phyloP scores from a whole-genome alignment of 1,139 yeast genomes.

The Scheffersomyces illinoinensis region DNA sequence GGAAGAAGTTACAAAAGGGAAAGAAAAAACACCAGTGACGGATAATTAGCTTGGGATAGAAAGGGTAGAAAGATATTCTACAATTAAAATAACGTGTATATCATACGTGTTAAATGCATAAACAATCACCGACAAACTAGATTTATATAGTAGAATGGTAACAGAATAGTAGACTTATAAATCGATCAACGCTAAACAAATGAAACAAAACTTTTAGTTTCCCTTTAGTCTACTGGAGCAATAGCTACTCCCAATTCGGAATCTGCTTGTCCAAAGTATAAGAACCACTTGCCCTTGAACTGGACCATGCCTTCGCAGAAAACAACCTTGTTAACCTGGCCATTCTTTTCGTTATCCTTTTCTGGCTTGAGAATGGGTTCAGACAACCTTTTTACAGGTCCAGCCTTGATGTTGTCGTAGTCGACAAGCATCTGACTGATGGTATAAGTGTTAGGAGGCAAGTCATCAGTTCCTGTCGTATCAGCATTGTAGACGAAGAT shows the following conservation, averaged over 20 bases:
- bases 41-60: neutral
- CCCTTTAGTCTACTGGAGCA: conserved; percentile 17
- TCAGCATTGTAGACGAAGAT: conserved; percentile 43
- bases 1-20: conserved; percentile 25
- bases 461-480: conserved; percentile 37
- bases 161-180: neutral
- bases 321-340: conserved; percentile 47
- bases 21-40: conserved; percentile 5
- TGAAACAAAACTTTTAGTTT: neutral
- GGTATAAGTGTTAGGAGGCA: conserved; percentile 33
- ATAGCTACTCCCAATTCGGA: conserved; percentile 46
- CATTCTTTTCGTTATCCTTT: conserved; percentile 35
- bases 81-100: neutral
- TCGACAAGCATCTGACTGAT: conserved; percentile 46
- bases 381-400: conserved; percentile 44
- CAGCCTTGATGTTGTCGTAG: conserved; percentile 34
- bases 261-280: conserved; percentile 49
- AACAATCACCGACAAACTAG: conserved; percentile 4
- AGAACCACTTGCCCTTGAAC: conserved; percentile 43
- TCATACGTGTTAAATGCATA: neutral
- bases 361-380: conserved; percentile 39
- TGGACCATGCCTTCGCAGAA: conserved; percentile 49
- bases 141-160: conserved; percentile 2
- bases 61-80: neutral
- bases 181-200: neutral